These are phyloP conservation scores for Candida loeiensis DNA, from an alignment of 805 yeast species.

Conservation along the genomic window DNA sequence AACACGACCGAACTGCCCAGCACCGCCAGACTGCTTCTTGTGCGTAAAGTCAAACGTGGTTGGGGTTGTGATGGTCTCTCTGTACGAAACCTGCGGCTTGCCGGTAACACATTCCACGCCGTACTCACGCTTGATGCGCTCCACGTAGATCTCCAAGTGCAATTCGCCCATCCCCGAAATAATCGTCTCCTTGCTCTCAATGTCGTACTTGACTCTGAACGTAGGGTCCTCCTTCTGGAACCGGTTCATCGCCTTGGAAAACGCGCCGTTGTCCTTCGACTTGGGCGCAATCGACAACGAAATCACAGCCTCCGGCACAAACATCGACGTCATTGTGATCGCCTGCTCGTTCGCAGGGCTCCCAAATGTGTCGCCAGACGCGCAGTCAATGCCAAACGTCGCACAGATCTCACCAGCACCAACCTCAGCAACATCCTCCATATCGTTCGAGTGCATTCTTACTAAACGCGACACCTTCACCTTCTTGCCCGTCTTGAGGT, in stretches of 20 bases:
- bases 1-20: conserved; percentile 98
- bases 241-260: conserved; percentile 94
- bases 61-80: conserved; percentile 79
- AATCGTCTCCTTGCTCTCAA: conserved; percentile 89
- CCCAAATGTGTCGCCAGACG: conserved; percentile 97
- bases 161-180: conserved; percentile 98
- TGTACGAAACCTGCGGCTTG: conserved; percentile 95
- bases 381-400: conserved; percentile 97
- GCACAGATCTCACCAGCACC: conserved; percentile 99
- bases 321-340: conserved; percentile 96
- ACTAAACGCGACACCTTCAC: conserved; percentile 86
- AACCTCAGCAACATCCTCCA: conserved; percentile 96
- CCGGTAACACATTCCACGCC: conserved; percentile 94
- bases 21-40: conserved; percentile 98
- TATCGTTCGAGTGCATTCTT: conserved; percentile 97
- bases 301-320: conserved; percentile 97
- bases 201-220: conserved; percentile 85
- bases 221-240: conserved; percentile 99
- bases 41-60: conserved; percentile 89
- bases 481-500: conserved; percentile 88
- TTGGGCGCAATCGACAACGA: conserved; percentile 88
- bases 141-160: conserved; percentile 95
- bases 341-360: conserved; percentile 62
- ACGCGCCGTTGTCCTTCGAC: conserved; percentile 78
- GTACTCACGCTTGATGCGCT: conserved; percentile 96